Base-by-base conservation (phyloP, 164 flowering plant genomes). In the Sedum album region DNA sequence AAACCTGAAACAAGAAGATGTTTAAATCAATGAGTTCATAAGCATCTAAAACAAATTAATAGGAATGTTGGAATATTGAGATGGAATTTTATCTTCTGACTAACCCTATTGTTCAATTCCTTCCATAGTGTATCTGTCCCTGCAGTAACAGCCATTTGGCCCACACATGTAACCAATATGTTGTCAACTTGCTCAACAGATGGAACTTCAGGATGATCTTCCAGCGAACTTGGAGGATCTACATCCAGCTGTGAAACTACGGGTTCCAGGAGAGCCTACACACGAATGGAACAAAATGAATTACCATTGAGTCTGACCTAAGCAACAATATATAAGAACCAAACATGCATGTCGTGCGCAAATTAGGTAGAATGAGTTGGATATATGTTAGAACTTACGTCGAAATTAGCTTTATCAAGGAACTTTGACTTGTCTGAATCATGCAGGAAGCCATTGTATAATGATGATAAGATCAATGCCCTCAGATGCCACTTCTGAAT, bases 91-190 rank as follows among this genome's bases (percentile, higher is more conserved):
- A 42, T 30, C 48, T 53, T 31, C 26, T 31, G 23, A 67, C 74
- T 71, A 65, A 88, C 97, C 92, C 91, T 97, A 72, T 90, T 91
- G 72, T 89, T 94, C 57, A 94, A 75, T 23, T 92, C 86, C 69
- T 91, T 91, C 97, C 98, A 94, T 3, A 89, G 76, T 44, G 89
- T 89, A 76, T 94, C 98, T 66, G 80, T 77, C 49, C 93, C 96
- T 21, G 90, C 84, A 61, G 91, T 77, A 41, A 88, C 86, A 68
- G 98, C 97, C 98, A 94, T 91, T 78, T 91, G 97, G 64, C 96
- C 96, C 63, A 87, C 64, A 73, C 96, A 91, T n/a, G 70, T 64
- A 66, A 94, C 91, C 78, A 91, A 73, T 39, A 82, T 69, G 57
- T 83, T 89, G 77, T 91, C 96, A 42, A 94, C 93, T 72, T 89